Evolutionary conservation across 2,329 filamentous ascomycete genomes (phyloP).

Genomic region (Penicillium occitanis): DNA sequence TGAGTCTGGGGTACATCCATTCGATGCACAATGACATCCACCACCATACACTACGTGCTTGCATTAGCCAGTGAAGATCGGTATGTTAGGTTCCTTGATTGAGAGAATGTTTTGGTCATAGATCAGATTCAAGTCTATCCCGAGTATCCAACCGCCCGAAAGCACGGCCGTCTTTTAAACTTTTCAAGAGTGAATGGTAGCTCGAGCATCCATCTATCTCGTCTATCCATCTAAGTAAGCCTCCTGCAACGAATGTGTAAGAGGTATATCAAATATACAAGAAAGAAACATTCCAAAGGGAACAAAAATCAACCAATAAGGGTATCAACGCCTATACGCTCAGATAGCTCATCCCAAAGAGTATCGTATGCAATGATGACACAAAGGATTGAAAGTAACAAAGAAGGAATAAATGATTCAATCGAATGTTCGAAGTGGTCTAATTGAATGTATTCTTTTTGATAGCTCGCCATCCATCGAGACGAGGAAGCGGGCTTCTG

Average conservation of each 20-base stretch:
- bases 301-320: slow-evolving; percentile 4
- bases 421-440: background rate
- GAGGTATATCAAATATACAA: slow-evolving; percentile 1
- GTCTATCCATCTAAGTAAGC: background rate
- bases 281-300: background rate
- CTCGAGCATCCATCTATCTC: background rate
- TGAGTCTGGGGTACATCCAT: background rate
- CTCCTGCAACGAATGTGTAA: background rate
- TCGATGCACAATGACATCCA: background rate
- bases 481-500: slow-evolving; percentile 21
- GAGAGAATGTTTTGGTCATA: background rate
- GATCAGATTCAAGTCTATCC: slow-evolving; percentile 1
- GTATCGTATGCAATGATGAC: slow-evolving; percentile 19
- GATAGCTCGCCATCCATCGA: slow-evolving; percentile 18
- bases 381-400: slow-evolving; percentile 5
- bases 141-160: background rate
- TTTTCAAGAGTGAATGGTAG: background rate
- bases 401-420: background rate
- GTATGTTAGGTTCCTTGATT: background rate
- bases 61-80: background rate
- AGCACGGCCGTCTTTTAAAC: background rate
- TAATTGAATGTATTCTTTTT: slow-evolving; percentile 21
- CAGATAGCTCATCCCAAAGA: slow-evolving; percentile 19
- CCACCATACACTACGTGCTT: background rate
- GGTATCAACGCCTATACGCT: slow-evolving; percentile 22